Evolutionary conservation across 1,139 yeast genomes (phyloP).

Genomic region (Yamadazyma oceani): DNA sequence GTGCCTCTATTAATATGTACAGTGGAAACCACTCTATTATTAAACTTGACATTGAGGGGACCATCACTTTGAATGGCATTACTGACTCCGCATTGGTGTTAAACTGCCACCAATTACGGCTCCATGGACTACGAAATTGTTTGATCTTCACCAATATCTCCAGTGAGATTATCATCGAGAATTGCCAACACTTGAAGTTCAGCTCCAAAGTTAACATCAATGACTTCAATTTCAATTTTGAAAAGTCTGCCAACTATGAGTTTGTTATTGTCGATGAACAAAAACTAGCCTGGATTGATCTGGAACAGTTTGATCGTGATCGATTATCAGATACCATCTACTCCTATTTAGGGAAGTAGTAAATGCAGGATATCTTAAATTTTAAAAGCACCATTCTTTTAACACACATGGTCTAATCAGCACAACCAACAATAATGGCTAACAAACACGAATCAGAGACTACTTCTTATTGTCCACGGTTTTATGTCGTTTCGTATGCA

Average conservation of each 20-base stretch:
- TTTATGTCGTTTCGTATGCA: no score
- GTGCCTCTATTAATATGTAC: constrained; percentile 26
- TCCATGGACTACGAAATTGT: constrained; percentile 30
- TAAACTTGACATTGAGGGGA: constrained; percentile 28
- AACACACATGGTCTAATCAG: no score
- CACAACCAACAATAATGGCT: no score
- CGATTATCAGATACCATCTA: neutral
- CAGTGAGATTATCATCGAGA: constrained; percentile 35
- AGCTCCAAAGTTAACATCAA: constrained; percentile 9
- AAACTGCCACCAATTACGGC: constrained; percentile 41
- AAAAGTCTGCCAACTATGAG: constrained; percentile 5
- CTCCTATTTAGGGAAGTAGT: neutral
- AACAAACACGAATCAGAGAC: no score
- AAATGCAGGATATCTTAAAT: no score
- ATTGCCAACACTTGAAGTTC: constrained; percentile 20
- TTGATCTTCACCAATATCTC: constrained; percentile 22
- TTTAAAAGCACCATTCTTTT: no score
- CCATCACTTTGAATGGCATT: constrained; percentile 30
- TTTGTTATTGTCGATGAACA: neutral
- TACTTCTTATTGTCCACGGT: no score
- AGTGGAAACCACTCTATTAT: constrained; percentile 21
- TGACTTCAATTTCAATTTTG: constrained; percentile 14
- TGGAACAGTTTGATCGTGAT: neutral
- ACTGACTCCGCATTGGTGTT: constrained; percentile 24
- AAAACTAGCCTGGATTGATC: neutral